Conservation (phyloP, 1,139 yeast genomes). For the Candida sanyaensis region DNA sequence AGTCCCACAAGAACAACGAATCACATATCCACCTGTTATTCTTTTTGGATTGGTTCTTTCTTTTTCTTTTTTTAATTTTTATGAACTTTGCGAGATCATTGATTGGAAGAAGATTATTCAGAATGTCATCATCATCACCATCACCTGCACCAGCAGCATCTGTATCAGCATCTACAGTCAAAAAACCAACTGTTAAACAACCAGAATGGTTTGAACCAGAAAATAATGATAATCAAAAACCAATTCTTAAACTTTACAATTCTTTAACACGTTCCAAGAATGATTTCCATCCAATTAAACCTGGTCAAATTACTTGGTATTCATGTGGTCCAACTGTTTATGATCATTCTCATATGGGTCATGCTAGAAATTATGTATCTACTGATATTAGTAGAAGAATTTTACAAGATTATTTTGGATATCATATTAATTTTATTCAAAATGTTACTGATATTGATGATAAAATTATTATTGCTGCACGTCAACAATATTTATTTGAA, state of each 20-base stretch:
- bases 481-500: constrained; percentile 82
- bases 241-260: constrained; percentile 55
- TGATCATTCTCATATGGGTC: constrained; percentile 98
- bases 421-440: constrained; percentile 83
- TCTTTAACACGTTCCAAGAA: constrained; percentile 82
- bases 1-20: neutral
- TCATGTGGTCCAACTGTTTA: constrained; percentile 99
- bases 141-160: constrained; percentile 5
- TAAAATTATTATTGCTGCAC: constrained; percentile 90
- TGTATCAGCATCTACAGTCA: constrained; percentile 18
- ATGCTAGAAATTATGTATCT: constrained; percentile 94
- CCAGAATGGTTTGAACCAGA: constrained; percentile 43
- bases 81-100: constrained; percentile 8
- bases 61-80: constrained; percentile 1
- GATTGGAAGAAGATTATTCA: constrained; percentile 11
- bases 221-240: constrained; percentile 15
- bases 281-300: constrained; percentile 65
- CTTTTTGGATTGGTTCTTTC: neutral
- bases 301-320: constrained; percentile 83
- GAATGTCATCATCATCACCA: constrained; percentile 22
- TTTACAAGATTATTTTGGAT: constrained; percentile 87
- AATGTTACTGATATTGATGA: constrained; percentile 98
- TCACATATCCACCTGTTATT: neutral
- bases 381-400: constrained; percentile 91
- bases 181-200: constrained; percentile 33